Conservation (phyloP, 345 rosid species). For the Eucalyptus brandiana region DNA sequence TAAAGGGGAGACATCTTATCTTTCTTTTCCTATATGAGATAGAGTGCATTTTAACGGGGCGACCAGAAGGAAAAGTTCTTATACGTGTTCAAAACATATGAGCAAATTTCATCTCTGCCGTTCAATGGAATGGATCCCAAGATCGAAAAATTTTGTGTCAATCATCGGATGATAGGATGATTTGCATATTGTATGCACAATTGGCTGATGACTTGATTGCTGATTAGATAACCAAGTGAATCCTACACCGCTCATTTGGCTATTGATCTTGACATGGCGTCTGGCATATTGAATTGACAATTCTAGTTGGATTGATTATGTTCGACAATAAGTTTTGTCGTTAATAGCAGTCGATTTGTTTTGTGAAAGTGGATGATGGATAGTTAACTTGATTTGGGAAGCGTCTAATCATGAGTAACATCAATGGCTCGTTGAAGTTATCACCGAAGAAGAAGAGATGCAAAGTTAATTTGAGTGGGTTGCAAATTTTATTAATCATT, state of each 20-base stretch:
- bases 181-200: no score
- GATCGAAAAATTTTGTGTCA: not conserved
- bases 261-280: not conserved
- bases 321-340: not conserved
- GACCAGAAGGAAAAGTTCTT: not conserved
- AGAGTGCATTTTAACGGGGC: not conserved
- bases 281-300: not conserved
- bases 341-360: not conserved
- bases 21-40: not conserved
- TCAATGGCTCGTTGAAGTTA: not conserved
- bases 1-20: not conserved
- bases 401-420: not conserved
- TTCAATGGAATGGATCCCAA: not conserved
- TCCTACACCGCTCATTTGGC: not conserved
- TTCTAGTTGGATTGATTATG: not conserved
- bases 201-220: not conserved
- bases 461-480: not conserved
- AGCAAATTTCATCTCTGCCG: not conserved
- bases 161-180: not conserved
- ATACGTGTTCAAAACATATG: not conserved
- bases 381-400: accelerated
- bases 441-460: not conserved
- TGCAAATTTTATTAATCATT: not conserved
- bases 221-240: not conserved
- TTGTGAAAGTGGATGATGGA: not conserved